These are phyloP conservation scores for Clarireedia paspali DNA, from an alignment of 2,329 filamentous ascomycete genomes.

Conservation along the genomic window DNA sequence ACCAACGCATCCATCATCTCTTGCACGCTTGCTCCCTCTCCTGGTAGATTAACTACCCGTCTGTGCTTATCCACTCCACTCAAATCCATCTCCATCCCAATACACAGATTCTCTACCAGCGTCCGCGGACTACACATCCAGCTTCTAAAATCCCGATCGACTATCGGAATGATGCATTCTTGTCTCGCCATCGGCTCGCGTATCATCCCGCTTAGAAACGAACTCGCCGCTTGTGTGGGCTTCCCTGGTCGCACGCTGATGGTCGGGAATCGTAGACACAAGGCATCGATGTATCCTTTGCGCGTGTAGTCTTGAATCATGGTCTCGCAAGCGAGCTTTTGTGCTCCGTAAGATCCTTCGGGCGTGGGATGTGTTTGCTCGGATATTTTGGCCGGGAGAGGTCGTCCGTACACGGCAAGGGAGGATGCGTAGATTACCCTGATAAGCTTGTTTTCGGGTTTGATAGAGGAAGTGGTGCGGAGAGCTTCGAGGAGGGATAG, in stretches of 20 bases:
- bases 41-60: slow-evolving; percentile 50
- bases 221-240: slow-evolving; percentile 52
- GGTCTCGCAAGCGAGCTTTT: slow-evolving; percentile 55
- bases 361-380: slow-evolving; percentile 42
- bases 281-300: slow-evolving; percentile 47
- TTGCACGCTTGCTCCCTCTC: slow-evolving; percentile 48
- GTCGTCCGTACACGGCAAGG: slow-evolving; percentile 53
- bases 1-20: slow-evolving; percentile 52
- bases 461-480: slow-evolving; percentile 20
- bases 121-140: slow-evolving; percentile 48
- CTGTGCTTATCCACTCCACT: slow-evolving; percentile 31
- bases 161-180: slow-evolving; percentile 45
- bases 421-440: slow-evolving; percentile 51
- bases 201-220: slow-evolving; percentile 55
- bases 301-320: slow-evolving; percentile 51
- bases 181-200: slow-evolving; percentile 49
- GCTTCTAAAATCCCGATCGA: slow-evolving; percentile 41
- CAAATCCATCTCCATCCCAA: slow-evolving; percentile 37
- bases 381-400: slow-evolving; percentile 39
- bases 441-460: slow-evolving; percentile 32
- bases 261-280: slow-evolving; percentile 50
- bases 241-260: slow-evolving; percentile 52
- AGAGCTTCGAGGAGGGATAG: slow-evolving; percentile 45
- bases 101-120: slow-evolving; percentile 44
- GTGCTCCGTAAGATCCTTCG: slow-evolving; percentile 50